Conservation (phyloP, 1,284 basidiomycete species). For the Coniferiporia sulphurascens region DNA sequence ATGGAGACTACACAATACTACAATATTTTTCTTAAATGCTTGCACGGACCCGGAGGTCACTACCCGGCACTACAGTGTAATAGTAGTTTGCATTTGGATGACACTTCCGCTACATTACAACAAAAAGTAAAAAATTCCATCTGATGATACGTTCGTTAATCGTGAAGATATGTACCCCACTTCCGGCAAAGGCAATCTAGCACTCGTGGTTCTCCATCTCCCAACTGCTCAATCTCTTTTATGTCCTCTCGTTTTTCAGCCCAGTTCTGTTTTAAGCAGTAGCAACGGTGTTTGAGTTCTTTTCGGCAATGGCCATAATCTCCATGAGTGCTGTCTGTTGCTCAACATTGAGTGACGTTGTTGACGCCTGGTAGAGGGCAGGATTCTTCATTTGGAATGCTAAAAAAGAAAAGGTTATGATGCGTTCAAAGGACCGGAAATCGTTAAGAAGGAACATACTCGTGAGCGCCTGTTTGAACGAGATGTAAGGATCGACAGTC, state of each 20-base stretch:
- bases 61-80: no score
- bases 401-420: conserved; percentile 27
- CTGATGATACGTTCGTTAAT: no score
- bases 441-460: conserved; percentile 37
- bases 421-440: neutral
- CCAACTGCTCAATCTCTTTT: neutral
- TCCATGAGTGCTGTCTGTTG: conserved; percentile 78
- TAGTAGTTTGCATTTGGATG: no score
- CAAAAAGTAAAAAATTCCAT: no score
- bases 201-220: neutral
- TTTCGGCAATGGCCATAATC: conserved; percentile 60
- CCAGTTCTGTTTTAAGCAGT: neutral
- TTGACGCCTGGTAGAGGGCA: conserved; percentile 61
- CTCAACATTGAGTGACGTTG: conserved; percentile 63
- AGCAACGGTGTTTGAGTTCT: conserved; percentile 4
- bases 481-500: conserved; percentile 61
- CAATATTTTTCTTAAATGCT: no score
- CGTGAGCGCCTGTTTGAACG: conserved; percentile 71
- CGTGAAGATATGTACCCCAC: no score
- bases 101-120: no score
- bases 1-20: no score
- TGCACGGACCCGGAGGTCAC: no score
- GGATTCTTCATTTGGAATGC: conserved; percentile 72
- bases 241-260: neutral
- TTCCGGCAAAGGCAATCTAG: neutral